Percentiles rank a stretch among this genome's conserved stretches.
Conservation (phyloP, 768 basidiomycete species). For the Pisolithus marmoratus region DNA sequence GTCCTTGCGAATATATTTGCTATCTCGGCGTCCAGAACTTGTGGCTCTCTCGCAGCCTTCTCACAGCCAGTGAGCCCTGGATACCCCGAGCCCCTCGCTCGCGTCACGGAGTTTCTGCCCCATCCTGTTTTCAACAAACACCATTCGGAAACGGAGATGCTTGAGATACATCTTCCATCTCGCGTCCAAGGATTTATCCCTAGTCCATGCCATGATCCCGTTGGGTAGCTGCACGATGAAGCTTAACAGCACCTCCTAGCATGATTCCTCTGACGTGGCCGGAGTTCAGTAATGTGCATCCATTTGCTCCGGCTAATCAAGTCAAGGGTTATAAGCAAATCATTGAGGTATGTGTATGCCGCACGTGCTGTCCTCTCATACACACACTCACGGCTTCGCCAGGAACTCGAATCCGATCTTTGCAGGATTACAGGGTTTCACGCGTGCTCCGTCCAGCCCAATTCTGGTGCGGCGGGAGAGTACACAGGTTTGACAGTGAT, state of each 20-base stretch:
- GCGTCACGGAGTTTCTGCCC: constrained; percentile 66
- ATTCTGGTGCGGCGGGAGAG: constrained; percentile 97
- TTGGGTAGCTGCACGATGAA: constrained; percentile 98
- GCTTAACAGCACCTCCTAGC: constrained; percentile 94
- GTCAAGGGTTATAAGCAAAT: constrained; percentile 81
- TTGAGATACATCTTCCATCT: constrained; percentile 94
- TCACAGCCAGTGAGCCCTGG: constrained; percentile 34
- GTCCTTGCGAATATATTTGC: constrained; percentile 79
- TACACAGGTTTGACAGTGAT: constrained; percentile 95
- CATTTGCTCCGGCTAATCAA: constrained; percentile 87
- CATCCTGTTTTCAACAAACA: constrained; percentile 95
- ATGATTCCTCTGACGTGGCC: constrained; percentile 97
- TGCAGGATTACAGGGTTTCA: constrained; percentile 96
- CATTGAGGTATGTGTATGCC: constrained; percentile 51
- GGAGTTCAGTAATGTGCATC: constrained; percentile 86
- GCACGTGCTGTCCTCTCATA: not conserved
- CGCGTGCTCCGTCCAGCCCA: constrained; percentile 94
- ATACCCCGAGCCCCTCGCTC: constrained; percentile 52
- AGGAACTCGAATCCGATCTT: constrained; percentile 90
- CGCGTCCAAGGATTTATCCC: constrained; percentile 89
- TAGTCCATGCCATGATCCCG: constrained; percentile 95
- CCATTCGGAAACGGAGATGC: constrained; percentile 98
- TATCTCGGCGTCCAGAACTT: constrained; percentile 47
- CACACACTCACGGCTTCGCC: constrained; percentile 5
- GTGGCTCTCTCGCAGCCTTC: constrained; percentile 43